Evolutionary conservation across 2,329 filamentous ascomycete species (phyloP).

Genomic region (Arthrobotrys sinensis): DNA sequence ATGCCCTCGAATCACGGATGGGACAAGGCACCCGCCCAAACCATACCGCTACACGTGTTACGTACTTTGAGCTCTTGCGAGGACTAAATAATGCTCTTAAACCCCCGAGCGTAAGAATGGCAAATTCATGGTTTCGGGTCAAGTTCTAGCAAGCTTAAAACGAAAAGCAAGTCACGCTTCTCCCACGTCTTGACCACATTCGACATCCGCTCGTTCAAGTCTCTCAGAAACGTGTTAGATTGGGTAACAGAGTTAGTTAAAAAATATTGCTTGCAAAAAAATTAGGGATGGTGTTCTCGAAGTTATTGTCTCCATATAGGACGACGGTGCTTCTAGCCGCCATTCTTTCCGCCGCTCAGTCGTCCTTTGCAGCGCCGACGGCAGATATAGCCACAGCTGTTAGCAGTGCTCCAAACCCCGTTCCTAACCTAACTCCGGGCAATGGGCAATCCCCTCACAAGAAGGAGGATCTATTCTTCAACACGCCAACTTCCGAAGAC

Average conservation of each 20-base stretch:
- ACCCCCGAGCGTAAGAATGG: not conserved
- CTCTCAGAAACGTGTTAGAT: constrained; percentile 30
- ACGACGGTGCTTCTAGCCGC: not conserved
- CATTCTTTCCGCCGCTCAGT: constrained; percentile 13
- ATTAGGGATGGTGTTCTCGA: constrained; percentile 15
- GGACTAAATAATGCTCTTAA: constrained; percentile 29
- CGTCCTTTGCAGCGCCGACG: constrained; percentile 36
- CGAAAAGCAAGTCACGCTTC: constrained; percentile 17
- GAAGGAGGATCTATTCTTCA: not conserved
- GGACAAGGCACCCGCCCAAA: not conserved
- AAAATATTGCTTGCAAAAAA: not conserved
- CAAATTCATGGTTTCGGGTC: not conserved
- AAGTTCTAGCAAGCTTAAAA: not conserved
- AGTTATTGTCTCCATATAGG: not conserved
- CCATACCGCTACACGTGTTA: constrained; percentile 25
- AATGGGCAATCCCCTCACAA: not conserved
- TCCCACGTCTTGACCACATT: constrained; percentile 39
- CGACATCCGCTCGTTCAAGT: constrained; percentile 8
- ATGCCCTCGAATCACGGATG: constrained; percentile 30
- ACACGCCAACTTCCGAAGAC: not conserved
- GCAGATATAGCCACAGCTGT: constrained; percentile 36
- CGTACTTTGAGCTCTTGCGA: constrained; percentile 55
- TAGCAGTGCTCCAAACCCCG: constrained; percentile 38
- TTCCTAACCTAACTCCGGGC: constrained; percentile 9
- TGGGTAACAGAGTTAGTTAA: constrained; percentile 12